Conservation (phyloP, 495 filamentous ascomycete genomes). For the Tuber magnatum region DNA sequence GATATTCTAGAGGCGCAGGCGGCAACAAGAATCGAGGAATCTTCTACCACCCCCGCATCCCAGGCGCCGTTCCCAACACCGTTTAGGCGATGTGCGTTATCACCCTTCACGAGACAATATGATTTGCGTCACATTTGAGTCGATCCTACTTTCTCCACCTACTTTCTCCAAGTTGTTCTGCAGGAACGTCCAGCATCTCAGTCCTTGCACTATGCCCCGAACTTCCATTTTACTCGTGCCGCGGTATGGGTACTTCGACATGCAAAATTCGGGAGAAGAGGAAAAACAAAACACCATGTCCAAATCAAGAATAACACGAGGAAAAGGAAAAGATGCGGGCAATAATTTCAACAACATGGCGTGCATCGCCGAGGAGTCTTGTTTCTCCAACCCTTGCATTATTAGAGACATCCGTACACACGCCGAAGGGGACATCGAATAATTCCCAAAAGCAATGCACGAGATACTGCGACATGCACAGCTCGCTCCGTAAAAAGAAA, state of each 20-base stretch:
- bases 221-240: neutral
- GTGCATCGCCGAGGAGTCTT: neutral
- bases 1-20: constrained; percentile 18
- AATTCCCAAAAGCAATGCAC: neutral
- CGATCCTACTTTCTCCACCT: neutral
- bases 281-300: neutral
- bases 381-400: neutral
- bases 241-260: neutral
- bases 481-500: neutral
- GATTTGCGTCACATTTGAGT: constrained; percentile 3
- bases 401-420: neutral
- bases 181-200: neutral
- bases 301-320: constrained; percentile 27
- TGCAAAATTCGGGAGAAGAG: neutral
- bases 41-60: constrained; percentile 17
- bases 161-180: neutral
- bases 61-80: constrained; percentile 10
- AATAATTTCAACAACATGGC: neutral
- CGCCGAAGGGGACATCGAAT: neutral
- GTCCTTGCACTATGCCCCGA: neutral
- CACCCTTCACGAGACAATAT: neutral
- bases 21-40: constrained; percentile 18
- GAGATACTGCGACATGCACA: neutral
- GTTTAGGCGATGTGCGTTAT: neutral
- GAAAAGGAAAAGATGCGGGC: constrained; percentile 7